phyloP scores from a whole-genome alignment of 2,329 filamentous ascomycete genomes.

The Fusarium liriodendri region DNA sequence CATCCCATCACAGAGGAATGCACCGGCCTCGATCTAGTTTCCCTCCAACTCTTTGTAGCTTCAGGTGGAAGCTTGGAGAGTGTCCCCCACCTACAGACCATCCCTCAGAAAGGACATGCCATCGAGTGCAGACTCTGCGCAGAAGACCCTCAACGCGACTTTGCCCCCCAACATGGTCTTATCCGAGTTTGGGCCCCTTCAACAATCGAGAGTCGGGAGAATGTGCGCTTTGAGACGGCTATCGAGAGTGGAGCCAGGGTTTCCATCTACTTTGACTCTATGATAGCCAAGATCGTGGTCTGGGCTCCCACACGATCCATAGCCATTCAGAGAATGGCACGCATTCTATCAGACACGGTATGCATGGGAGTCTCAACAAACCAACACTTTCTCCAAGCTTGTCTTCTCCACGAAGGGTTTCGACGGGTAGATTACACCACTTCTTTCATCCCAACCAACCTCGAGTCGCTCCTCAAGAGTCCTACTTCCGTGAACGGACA shows the following conservation, averaged over 20 bases:
- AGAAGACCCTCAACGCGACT: slow-evolving; percentile 53
- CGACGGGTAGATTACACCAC: slow-evolving; percentile 59
- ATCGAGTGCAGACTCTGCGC: slow-evolving; percentile 59
- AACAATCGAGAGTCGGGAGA: not conserved
- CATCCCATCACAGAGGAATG: slow-evolving; percentile 47
- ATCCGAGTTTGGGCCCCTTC: slow-evolving; percentile 48
- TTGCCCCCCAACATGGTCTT: slow-evolving; percentile 46
- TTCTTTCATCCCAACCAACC: slow-evolving; percentile 75
- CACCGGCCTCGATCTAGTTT: slow-evolving; percentile 18
- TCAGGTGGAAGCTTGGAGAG: not conserved
- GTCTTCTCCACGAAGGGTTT: slow-evolving; percentile 73
- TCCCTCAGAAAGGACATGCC: slow-evolving; percentile 50
- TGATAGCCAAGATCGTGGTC: slow-evolving; percentile 60
- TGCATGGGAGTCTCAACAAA: slow-evolving; percentile 47
- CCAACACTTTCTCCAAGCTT: slow-evolving; percentile 69
- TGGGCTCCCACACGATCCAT: slow-evolving; percentile 52
- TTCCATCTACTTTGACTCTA: slow-evolving; percentile 59
- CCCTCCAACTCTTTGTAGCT: slow-evolving; percentile 9
- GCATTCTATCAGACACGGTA: slow-evolving; percentile 48
- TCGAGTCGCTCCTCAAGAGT: slow-evolving; percentile 65
- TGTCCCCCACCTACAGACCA: not conserved
- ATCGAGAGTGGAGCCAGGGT: slow-evolving; percentile 50
- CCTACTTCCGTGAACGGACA: not conserved
- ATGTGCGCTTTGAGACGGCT: slow-evolving; percentile 55
- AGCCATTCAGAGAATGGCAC: slow-evolving; percentile 51